Base-by-base conservation (phyloP, 2,329 filamentous ascomycete genomes). In the Gnomoniopsis sp. region DNA sequence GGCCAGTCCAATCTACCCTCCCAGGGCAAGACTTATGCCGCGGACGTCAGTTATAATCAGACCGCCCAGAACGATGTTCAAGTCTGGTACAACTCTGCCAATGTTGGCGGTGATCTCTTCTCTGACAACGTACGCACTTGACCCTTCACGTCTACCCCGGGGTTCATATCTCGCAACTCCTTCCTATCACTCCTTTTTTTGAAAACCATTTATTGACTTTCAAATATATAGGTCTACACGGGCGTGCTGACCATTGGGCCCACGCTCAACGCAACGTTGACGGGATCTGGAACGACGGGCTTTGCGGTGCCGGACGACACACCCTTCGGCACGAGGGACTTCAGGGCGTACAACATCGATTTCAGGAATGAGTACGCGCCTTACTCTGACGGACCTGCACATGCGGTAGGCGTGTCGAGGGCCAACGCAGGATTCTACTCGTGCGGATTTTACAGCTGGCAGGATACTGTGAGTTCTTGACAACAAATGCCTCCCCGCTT, bases 341-440 rank as follows among this genome's bases (percentile, higher is more conserved):
- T 89, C 69, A 76, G 85, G 10, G 83, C 79, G 0, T 89, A 89
- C 69, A 89, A 89, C 65, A 73, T 89, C 43, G 81, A 89, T 66
- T 85, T 89, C 63, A 74, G 80, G 21, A 89, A 89, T 64, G 77
- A 82, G 48, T 86, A 78, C 64, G 72, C 75, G 0, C 79, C 80
- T 0, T 68, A 69, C 23, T 64, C 79, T 1, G 76, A 76, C 38
- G 85, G 85, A 0, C 87, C 86, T 0, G 77, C 80, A 3, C 78
- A 88, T 44, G 86, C 86, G 0, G 66, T 88, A 7, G 83, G 80
- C 19, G 76, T 88, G 6, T 83, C 81, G 62, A 80, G 83, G 48
- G 85, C 87, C 0, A 89, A 89, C 66, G 79, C 84, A 0, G 84
- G 85, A 0, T 89, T 89, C 67, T 89, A 89, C 67, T 82, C 81